Conservation (phyloP, 306 rosid species). For the Vigna mungo region DNA sequence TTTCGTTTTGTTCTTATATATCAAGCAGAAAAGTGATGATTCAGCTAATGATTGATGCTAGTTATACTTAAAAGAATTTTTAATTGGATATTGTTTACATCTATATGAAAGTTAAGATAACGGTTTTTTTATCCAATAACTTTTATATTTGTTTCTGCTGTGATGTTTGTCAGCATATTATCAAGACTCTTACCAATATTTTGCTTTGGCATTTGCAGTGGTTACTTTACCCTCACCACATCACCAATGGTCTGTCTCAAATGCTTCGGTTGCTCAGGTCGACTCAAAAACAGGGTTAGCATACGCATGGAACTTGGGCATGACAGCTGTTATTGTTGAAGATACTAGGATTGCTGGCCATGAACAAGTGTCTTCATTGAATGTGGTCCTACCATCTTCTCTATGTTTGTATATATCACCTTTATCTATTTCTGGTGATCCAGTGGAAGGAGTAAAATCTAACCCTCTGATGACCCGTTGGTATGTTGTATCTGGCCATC, state of each 20-base stretch:
- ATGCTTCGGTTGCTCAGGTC: slow-evolving; percentile 78
- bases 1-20: too few relatives aligned
- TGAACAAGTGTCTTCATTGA: slow-evolving; percentile 81
- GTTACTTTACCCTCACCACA: slow-evolving; percentile 86
- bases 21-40: too few relatives aligned
- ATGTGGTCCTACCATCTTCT: slow-evolving; percentile 82
- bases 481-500: slow-evolving; percentile 80
- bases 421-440: slow-evolving; percentile 64
- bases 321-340: slow-evolving; percentile 73
- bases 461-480: slow-evolving; percentile 62
- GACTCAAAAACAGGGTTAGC: slow-evolving; percentile 71
- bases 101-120: too few relatives aligned
- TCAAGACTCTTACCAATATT: slow-evolving; percentile 37
- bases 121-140: too few relatives aligned
- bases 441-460: slow-evolving; percentile 60
- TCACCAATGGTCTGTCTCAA: slow-evolving; percentile 90
- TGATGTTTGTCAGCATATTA: slow-evolving; percentile 35
- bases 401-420: slow-evolving; percentile 63
- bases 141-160: too few relatives aligned
- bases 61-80: too few relatives aligned
- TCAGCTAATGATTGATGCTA: too few relatives aligned
- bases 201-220: slow-evolving; percentile 62
- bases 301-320: slow-evolving; percentile 73
- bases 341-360: slow-evolving; percentile 91
- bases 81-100: too few relatives aligned